Base-by-base conservation (phyloP, 2,329 filamentous ascomycete species). In the Colletotrichum costaricense region DNA sequence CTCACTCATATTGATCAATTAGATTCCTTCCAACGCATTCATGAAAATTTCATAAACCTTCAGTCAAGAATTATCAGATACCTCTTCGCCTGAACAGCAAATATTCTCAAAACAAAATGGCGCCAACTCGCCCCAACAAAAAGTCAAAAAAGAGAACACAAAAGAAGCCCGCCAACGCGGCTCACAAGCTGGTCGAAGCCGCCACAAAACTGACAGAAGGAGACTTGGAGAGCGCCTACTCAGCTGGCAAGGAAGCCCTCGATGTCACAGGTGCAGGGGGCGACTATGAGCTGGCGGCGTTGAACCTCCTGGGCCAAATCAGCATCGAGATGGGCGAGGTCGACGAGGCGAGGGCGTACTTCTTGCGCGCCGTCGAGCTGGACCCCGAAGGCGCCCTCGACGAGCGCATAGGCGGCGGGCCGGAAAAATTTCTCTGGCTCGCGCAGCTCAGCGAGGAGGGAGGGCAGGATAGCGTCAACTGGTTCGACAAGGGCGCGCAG, bases 341-440 rank as follows among this genome's bases (percentile, higher is more conserved):
- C 67, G 93, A 96, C 66, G 85, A 89, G 19, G 96, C 96, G 55
- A 88, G 93, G 72, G 84, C 87, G 59, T 92, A 91, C 78, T 97
- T 98, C 79, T 82, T 91, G 73, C 87, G 89, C 58, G 95, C 97
- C 0, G 93, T 93, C 49, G 86, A 88, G 67, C 88, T 97, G 46
- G 97, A 99, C 80, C 88, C 92, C 28, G 90, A 95, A 70, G 97
- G 96, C 22, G 83, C 86, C 52, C 85, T 91, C 72, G 89, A 93
- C 22, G 93, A 95, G 78, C 89, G 90, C 52, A 82, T 92, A 64
- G 95, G 95, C 62, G 95, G 94, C 33, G 95, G 95, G 1, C 91
- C 95, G 0, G 96, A 98, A 80, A 98, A 98, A 84, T 98, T 98
- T 80, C 85, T 98, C 62, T 97, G 95, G 90, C 87, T 99, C 72